Percentiles rank a stretch among this genome's conserved stretches.
Conservation (phyloP, 108 stramenopile genomes). For the Hondaea fermentalgiana region DNA sequence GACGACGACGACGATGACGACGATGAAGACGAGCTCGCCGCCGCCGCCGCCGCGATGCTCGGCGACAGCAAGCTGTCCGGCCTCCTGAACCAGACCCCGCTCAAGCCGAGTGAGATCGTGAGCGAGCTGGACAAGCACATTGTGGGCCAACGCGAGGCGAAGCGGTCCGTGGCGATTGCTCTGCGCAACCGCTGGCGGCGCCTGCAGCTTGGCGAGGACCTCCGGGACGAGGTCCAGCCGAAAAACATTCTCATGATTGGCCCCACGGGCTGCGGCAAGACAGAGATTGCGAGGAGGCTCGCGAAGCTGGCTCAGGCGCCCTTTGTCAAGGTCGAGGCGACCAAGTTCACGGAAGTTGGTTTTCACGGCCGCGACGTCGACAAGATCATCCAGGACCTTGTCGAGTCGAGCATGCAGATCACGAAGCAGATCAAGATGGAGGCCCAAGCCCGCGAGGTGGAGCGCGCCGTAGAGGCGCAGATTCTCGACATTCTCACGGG, state of each 20-base stretch:
- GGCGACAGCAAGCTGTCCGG: neutral
- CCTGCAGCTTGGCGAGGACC: slow-evolving; percentile 70
- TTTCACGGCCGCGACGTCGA: slow-evolving; percentile 98
- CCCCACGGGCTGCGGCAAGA: slow-evolving; percentile 96
- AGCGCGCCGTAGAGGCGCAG: slow-evolving; percentile 68
- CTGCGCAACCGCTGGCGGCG: slow-evolving; percentile 97
- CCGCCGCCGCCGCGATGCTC: neutral
- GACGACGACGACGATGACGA: neutral
- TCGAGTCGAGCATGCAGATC: slow-evolving; percentile 82
- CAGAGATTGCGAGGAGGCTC: slow-evolving; percentile 93
- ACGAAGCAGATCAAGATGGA: slow-evolving; percentile 77
- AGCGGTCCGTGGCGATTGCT: slow-evolving; percentile 94
- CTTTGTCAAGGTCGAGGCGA: slow-evolving; percentile 98
- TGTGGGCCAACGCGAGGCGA: slow-evolving; percentile 88
- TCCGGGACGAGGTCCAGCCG: slow-evolving; percentile 85
- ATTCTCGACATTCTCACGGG: slow-evolving; percentile 80
- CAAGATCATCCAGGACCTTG: slow-evolving; percentile 93
- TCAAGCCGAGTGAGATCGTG: slow-evolving; percentile 15
- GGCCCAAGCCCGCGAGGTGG: slow-evolving; percentile 58
- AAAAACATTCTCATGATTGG: slow-evolving; percentile 99
- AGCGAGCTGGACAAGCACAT: slow-evolving; percentile 75
- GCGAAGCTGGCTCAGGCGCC: slow-evolving; percentile 94
- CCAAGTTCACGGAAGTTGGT: slow-evolving; percentile 99
- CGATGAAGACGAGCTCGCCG: neutral
- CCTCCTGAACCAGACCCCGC: neutral